These are phyloP conservation scores for Fusarium duplospermum DNA, from an alignment of 2,329 filamentous ascomycete species.

Conservation along the genomic window DNA sequence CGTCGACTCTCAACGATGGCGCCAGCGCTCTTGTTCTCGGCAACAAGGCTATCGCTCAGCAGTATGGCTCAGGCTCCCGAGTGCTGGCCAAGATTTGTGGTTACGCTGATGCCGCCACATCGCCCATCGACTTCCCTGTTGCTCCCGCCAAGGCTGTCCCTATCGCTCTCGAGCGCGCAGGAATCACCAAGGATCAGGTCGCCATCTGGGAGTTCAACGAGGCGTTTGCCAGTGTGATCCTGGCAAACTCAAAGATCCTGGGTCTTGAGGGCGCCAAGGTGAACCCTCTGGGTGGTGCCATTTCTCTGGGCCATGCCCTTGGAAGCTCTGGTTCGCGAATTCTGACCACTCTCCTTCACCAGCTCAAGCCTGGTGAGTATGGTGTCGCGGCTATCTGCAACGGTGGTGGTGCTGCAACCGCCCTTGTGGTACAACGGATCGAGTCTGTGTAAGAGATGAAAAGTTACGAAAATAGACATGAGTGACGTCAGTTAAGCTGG, in stretches of 20 bases:
- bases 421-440: slow-evolving; percentile 88
- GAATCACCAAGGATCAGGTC: slow-evolving; percentile 91
- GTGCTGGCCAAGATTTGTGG: slow-evolving; percentile 89
- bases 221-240: slow-evolving; percentile 94
- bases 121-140: slow-evolving; percentile 93
- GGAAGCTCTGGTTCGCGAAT: slow-evolving; percentile 95
- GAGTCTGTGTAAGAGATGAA: slow-evolving; percentile 61
- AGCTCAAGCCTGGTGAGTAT: slow-evolving; percentile 91
- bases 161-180: slow-evolving; percentile 86
- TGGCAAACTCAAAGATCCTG: slow-evolving; percentile 93
- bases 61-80: slow-evolving; percentile 81
- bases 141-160: slow-evolving; percentile 94
- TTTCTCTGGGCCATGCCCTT: slow-evolving; percentile 90
- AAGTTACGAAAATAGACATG: not conserved
- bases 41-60: slow-evolving; percentile 81
- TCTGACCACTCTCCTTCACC: slow-evolving; percentile 88
- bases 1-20: slow-evolving; percentile 94
- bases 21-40: slow-evolving; percentile 89
- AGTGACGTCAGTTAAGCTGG: not conserved
- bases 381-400: slow-evolving; percentile 98
- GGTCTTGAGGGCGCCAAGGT: slow-evolving; percentile 83
- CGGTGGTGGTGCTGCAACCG: slow-evolving; percentile 91
- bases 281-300: slow-evolving; percentile 90
- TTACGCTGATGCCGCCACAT: slow-evolving; percentile 89
- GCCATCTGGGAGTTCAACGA: slow-evolving; percentile 99